Conservation (phyloP, 352 stramenopile genomes). For the Sclerospora graminicola region DNA sequence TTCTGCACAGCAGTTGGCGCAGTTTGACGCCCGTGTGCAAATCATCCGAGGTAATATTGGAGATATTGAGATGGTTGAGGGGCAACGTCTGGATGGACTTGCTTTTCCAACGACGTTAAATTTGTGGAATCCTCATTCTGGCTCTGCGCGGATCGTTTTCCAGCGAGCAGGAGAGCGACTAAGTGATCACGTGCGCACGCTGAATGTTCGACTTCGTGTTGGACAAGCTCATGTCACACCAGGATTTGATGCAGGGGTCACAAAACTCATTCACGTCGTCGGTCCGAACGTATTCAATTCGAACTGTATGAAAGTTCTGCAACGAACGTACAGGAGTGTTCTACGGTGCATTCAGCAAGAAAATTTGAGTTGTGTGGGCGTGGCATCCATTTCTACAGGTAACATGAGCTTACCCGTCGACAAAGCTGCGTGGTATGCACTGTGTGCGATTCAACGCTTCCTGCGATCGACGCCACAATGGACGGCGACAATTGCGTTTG, state of each 20-base stretch:
- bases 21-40: conserved; percentile 26
- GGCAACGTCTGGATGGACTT: conserved; percentile 20
- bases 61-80: conserved; percentile 17
- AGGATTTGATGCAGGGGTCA: conserved; percentile 37
- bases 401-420: conserved; percentile 36
- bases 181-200: conserved; percentile 11
- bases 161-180: conserved; percentile 19
- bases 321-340: conserved; percentile 27
- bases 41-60: conserved; percentile 36
- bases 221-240: conserved; percentile 31
- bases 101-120: conserved; percentile 21
- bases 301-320: conserved; percentile 15
- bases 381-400: conserved; percentile 60
- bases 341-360: conserved; percentile 27
- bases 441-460: conserved; percentile 44
- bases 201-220: conserved; percentile 14
- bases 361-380: conserved; percentile 36
- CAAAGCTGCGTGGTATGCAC: conserved; percentile 24
- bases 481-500: conserved; percentile 34
- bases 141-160: conserved; percentile 21
- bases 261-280: conserved; percentile 49
- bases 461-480: conserved; percentile 35
- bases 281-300: conserved; percentile 28
- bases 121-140: conserved; percentile 20
- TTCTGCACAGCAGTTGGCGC: conserved; percentile 22